These are phyloP conservation scores for Fusarium bactridioides DNA, from an alignment of 2,329 filamentous ascomycete genomes.

Conservation along the genomic window DNA sequence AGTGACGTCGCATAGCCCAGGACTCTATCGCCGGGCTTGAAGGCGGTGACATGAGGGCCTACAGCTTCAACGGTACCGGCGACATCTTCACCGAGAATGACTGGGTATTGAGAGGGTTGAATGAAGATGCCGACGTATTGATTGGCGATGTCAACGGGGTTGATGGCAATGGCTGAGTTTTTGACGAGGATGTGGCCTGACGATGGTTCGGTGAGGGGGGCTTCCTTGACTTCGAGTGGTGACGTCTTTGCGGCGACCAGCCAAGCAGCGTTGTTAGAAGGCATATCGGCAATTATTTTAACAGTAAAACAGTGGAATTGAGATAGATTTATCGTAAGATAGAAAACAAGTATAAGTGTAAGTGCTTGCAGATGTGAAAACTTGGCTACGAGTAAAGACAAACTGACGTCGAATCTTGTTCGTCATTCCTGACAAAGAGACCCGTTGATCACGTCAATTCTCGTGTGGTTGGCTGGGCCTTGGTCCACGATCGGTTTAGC, in stretches of 20 bases:
- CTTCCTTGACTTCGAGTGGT: slow-evolving; percentile 23
- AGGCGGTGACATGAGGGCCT: slow-evolving; percentile 34
- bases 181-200: slow-evolving; percentile 38
- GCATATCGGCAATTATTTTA: background rate
- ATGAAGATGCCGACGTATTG: slow-evolving; percentile 28
- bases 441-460: background rate
- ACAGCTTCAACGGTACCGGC: slow-evolving; percentile 46
- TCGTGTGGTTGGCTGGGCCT: background rate
- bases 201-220: slow-evolving; percentile 4
- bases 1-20: slow-evolving; percentile 41
- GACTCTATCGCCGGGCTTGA: slow-evolving; percentile 35
- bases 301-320: rapidly evolving
- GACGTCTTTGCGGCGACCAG: slow-evolving; percentile 17
- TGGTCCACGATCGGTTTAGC: slow-evolving; percentile 17
- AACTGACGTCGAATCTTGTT: background rate
- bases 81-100: slow-evolving; percentile 44
- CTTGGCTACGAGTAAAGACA: background rate
- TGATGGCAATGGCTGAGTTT: slow-evolving; percentile 45
- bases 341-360: background rate
- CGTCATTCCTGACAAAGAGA: background rate
- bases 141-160: slow-evolving; percentile 41
- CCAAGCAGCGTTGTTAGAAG: slow-evolving; percentile 21
- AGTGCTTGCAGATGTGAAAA: background rate
- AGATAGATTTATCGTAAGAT: background rate
- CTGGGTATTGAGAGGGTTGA: slow-evolving; percentile 5